Conservation (phyloP, 441 rosid species). For the Daphne laureola region DNA sequence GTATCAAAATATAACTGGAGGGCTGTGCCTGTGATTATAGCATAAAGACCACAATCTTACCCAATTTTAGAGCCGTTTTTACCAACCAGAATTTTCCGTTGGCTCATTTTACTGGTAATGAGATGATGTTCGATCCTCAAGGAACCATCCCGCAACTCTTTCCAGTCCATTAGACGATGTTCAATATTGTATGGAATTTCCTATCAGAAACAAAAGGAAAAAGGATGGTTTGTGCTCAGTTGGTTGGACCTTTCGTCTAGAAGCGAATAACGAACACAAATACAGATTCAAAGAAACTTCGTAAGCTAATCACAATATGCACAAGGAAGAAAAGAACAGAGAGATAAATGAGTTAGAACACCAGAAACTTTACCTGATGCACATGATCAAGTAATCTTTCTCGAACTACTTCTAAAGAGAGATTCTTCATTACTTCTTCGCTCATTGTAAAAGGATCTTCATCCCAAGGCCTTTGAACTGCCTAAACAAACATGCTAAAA, state of each 20-base stretch:
- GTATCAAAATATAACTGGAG: too few relatives aligned
- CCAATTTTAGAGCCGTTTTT: conserved; percentile 82
- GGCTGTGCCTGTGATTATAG: too few relatives aligned
- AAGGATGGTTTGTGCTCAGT: too few relatives aligned
- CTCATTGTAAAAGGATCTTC: conserved; percentile 79
- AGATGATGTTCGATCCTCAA: conserved; percentile 88
- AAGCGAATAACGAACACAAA: too few relatives aligned
- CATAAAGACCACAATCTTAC: conserved; percentile 23
- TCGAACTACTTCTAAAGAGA: conserved; percentile 84
- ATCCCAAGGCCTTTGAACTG: conserved; percentile 90
- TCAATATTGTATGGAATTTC: conserved; percentile 82
- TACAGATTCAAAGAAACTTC: too few relatives aligned
- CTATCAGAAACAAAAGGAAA: conserved; percentile 19
- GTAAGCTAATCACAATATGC: not conserved
- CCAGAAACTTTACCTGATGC: conserved; percentile 54
- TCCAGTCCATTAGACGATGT: conserved; percentile 86
- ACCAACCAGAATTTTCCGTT: conserved; percentile 89
- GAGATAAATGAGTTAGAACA: not conserved
- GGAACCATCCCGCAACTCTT: conserved; percentile 76
- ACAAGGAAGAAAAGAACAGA: conserved; percentile 3
- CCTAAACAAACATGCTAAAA: conserved; percentile 35
- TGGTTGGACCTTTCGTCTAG: too few relatives aligned
- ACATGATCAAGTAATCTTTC: conserved; percentile 82
- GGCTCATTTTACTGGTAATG: conserved; percentile 65
- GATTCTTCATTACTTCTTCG: conserved; percentile 83